phyloP scores from a whole-genome alignment of 2,329 filamentous ascomycete genomes.

The Aspergillus brasiliensis region DNA sequence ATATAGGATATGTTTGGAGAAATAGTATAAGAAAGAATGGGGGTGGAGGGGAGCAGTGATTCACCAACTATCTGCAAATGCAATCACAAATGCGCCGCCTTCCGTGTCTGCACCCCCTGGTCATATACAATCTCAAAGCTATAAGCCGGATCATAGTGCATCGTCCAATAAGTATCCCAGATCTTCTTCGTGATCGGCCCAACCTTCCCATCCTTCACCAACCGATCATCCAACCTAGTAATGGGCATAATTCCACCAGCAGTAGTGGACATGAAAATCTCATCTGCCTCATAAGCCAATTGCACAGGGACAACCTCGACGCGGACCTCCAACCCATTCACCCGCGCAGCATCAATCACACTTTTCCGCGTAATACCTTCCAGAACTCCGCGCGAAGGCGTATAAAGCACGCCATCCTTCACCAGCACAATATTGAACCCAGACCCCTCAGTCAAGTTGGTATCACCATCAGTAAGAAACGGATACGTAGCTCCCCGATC shows the following conservation, averaged over 20 bases:
- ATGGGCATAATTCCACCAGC: constrained; percentile 59
- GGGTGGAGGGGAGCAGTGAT: too few species aligned
- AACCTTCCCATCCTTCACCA: constrained; percentile 46
- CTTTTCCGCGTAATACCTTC: constrained; percentile 53
- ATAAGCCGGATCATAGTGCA: constrained; percentile 40
- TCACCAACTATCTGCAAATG: too few species aligned
- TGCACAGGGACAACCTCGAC: constrained; percentile 42
- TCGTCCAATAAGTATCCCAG: constrained; percentile 55
- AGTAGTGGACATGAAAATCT: constrained; percentile 57
- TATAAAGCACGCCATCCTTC: constrained; percentile 49
- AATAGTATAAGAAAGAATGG: too few species aligned
- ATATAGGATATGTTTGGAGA: too few species aligned
- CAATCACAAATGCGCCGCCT: too few species aligned
- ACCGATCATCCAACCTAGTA: constrained; percentile 47
- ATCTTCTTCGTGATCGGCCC: constrained; percentile 51
- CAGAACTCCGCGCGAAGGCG: constrained; percentile 51
- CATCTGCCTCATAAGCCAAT: constrained; percentile 47
- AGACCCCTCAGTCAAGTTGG: constrained; percentile 53
- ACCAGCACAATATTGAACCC: constrained; percentile 53
- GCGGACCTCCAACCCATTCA: not conserved
- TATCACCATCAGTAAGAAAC: constrained; percentile 54
- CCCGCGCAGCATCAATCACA: constrained; percentile 47
- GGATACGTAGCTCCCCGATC: constrained; percentile 53
- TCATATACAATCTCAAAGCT: not conserved
- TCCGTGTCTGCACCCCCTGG: too few species aligned